These are phyloP conservation scores for Euphorbia celastroides DNA, from an alignment of 441 rosid genomes.

Conservation along the genomic window DNA sequence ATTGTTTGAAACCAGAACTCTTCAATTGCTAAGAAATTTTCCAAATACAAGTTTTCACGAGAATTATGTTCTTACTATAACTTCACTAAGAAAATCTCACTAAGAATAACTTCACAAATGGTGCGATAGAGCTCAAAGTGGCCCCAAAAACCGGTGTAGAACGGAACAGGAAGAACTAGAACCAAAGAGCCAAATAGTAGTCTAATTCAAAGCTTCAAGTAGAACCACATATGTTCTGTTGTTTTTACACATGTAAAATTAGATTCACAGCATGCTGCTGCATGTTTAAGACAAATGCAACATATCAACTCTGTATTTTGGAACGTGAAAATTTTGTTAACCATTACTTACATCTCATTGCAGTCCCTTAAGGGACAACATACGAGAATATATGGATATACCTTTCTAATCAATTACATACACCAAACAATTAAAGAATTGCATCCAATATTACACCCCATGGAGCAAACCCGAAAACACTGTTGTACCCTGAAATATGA, in stretches of 20 bases:
- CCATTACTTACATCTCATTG: conserved; percentile 32
- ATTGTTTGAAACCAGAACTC: too few species aligned
- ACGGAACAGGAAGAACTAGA: too few species aligned
- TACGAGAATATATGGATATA: conserved; percentile 22
- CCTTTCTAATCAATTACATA: conserved; percentile 46
- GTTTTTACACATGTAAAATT: too few species aligned
- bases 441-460: conserved; percentile 77
- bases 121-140: too few species aligned
- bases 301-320: conserved; percentile 23
- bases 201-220: not conserved
- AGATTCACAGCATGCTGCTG: too few species aligned
- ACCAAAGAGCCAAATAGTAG: too few species aligned
- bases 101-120: too few species aligned
- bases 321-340: conserved; percentile 1
- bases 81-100: too few species aligned
- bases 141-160: too few species aligned
- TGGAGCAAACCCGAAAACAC: conserved; percentile 27
- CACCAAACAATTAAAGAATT: conserved; percentile 58
- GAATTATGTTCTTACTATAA: too few species aligned
- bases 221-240: conserved; percentile 5
- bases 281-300: conserved; percentile 25
- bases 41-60: too few species aligned
- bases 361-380: conserved; percentile 32
- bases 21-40: too few species aligned
- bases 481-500: conserved; percentile 36